Conservation (phyloP, 164 flowering plant genomes). For the Tinospora cordifolia region DNA sequence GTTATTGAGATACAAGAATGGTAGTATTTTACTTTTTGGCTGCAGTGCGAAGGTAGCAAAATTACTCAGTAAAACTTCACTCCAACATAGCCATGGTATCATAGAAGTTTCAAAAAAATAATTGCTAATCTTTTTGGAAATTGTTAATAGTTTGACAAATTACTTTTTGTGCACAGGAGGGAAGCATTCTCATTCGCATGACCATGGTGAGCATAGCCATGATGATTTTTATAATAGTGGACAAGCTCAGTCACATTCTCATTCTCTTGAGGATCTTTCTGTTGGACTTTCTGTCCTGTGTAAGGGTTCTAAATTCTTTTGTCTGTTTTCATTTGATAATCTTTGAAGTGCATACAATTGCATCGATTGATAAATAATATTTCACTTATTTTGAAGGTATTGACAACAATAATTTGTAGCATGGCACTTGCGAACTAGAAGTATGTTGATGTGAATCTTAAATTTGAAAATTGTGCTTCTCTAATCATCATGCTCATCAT, state of each 20-base stretch:
- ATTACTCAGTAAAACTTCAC: too few relatives aligned
- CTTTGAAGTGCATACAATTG: not conserved
- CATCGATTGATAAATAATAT: not conserved
- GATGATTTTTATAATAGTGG: slow-evolving; percentile 31
- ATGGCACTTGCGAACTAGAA: not conserved
- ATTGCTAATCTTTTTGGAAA: not conserved
- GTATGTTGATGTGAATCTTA: not conserved
- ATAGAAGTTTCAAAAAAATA: not conserved
- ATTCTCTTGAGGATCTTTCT: slow-evolving; percentile 84
- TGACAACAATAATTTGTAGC: not conserved
- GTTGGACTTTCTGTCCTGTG: slow-evolving; percentile 77
- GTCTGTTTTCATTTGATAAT: not conserved
- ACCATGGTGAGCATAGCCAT: slow-evolving; percentile 39
- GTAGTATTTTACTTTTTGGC: too few relatives aligned
- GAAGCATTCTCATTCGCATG: slow-evolving; percentile 59
- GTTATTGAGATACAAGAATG: too few relatives aligned
- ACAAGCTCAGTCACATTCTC: slow-evolving; percentile 44
- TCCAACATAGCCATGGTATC: too few relatives aligned
- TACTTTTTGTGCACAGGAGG: slow-evolving; percentile 53
- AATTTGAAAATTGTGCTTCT: not conserved
- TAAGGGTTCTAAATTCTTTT: slow-evolving; percentile 30
- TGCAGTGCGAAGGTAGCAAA: too few relatives aligned
- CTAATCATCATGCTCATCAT: not conserved
- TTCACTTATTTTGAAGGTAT: not conserved
- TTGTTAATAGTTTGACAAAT: not conserved